Evolutionary conservation across 768 basidiomycete genomes (phyloP).

Genomic region (Auricularia sp.): DNA sequence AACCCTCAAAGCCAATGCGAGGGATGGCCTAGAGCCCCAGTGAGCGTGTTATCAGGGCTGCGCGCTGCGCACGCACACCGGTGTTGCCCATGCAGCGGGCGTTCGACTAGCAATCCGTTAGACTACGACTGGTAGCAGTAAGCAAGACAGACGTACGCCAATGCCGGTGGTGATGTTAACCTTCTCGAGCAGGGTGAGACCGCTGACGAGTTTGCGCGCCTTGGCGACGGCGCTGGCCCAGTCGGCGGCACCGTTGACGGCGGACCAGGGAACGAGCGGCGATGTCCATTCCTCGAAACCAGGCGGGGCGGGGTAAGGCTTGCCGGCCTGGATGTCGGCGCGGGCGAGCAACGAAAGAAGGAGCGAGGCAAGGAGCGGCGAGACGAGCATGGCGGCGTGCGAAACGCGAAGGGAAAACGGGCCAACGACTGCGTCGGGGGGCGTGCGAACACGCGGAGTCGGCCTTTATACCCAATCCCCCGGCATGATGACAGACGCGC

Average conservation of each 20-base stretch:
- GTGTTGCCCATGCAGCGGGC: constrained; percentile 67
- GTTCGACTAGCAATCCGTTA: constrained; percentile 22
- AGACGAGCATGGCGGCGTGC: neutral
- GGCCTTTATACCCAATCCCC: no score
- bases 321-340: constrained; percentile 10
- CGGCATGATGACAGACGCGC: no score
- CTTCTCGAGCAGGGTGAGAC: constrained; percentile 7
- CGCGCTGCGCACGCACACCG: constrained; percentile 13
- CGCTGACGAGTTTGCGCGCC: constrained; percentile 43
- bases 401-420: no score
- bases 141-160: constrained; percentile 37
- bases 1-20: constrained; percentile 7
- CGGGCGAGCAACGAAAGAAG: neutral
- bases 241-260: constrained; percentile 20
- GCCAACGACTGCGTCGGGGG: no score
- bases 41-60: neutral
- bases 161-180: constrained; percentile 34
- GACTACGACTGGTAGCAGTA: neutral
- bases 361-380: neutral
- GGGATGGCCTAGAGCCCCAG: constrained; percentile 6
- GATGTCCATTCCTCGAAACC: constrained; percentile 12
- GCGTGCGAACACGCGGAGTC: no score
- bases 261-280: neutral
- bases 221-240: constrained; percentile 53
- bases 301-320: constrained; percentile 10